A percentile compares a stretch with the other conserved stretches of the same genome.
Evolutionary conservation across 2,329 filamentous ascomycete genomes (phyloP).

Genomic region (Trichoderma endophyticum): DNA sequence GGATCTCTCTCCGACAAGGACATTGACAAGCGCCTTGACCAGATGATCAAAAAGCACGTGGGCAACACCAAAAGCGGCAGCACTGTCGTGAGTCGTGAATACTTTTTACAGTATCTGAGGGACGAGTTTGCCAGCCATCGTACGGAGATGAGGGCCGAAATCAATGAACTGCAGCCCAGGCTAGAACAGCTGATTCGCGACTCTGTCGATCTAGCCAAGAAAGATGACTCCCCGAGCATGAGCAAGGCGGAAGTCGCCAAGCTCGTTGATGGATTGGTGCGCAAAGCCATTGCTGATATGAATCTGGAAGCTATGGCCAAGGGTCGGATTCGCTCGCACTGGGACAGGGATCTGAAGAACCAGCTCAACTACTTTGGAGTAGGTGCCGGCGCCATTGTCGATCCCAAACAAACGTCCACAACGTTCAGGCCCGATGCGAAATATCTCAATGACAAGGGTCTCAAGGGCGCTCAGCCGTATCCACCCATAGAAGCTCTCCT

Average conservation of each 20-base stretch:
- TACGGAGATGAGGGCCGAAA: conserved; percentile 39
- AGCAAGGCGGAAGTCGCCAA: conserved; percentile 39
- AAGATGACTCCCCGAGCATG: conserved; percentile 32
- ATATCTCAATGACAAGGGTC: conserved; percentile 24
- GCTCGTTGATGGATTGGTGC: conserved; percentile 42
- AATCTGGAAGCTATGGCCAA: conserved; percentile 47
- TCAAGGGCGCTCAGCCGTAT: conserved; percentile 21
- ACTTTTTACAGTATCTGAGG: conserved; percentile 46
- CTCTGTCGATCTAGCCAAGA: conserved; percentile 29
- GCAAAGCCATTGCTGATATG: conserved; percentile 42
- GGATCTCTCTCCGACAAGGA: conserved; percentile 32
- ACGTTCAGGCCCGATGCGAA: conserved; percentile 41
- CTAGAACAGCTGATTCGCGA: conserved; percentile 35
- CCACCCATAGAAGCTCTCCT: conserved; percentile 56
- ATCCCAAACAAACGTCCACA: conserved; percentile 58
- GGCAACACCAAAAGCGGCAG: conserved; percentile 31
- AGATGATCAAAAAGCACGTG: conserved; percentile 38
- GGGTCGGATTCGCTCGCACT: conserved; percentile 45
- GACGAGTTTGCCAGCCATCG: conserved; percentile 39
- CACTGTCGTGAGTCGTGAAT: conserved; percentile 44
- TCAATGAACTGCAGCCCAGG: conserved; percentile 37
- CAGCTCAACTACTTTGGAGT: conserved; percentile 71
- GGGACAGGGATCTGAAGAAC: conserved; percentile 43
- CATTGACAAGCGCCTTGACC: conserved; percentile 35
- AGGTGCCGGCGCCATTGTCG: conserved; percentile 63